Conservation (phyloP, 208 protist species). For the Strigomonas culicis region DNA sequence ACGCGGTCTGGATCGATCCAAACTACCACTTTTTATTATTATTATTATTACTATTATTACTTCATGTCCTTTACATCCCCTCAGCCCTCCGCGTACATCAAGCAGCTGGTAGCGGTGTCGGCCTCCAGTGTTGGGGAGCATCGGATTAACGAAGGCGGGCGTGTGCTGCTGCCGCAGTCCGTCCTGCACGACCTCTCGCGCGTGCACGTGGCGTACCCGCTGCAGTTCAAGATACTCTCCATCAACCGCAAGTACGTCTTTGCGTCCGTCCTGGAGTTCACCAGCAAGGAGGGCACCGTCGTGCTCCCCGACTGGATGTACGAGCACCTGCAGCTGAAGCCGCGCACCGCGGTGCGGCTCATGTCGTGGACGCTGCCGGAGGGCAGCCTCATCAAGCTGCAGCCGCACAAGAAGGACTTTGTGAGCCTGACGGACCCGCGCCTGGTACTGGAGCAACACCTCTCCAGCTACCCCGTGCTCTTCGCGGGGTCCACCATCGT, state of each 20-base stretch:
- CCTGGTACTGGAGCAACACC: constrained; percentile 88
- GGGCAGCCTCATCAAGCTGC: constrained; percentile 90
- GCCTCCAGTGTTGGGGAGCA: constrained; percentile 30
- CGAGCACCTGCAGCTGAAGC: constrained; percentile 64
- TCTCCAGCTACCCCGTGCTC: constrained; percentile 89
- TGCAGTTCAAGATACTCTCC: constrained; percentile 88
- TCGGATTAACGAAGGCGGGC: constrained; percentile 70
- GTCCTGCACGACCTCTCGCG: constrained; percentile 68
- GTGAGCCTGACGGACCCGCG: constrained; percentile 92
- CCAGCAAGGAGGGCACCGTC: constrained; percentile 78
- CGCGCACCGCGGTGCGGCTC: constrained; percentile 58
- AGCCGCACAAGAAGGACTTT: constrained; percentile 88
- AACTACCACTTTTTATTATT: not conserved
- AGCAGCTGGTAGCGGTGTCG: constrained; percentile 23
- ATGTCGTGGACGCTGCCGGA: constrained; percentile 69
- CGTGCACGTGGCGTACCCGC: constrained; percentile 86
- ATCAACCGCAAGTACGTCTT: constrained; percentile 34
- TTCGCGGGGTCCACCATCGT: constrained; percentile 89
- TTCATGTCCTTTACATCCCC: too few species aligned
- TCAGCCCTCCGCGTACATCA: constrained; percentile 15
- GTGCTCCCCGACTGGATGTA: constrained; percentile 95
- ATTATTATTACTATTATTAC: not conserved
- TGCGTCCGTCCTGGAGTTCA: constrained; percentile 93
- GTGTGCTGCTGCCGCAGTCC: constrained; percentile 82
- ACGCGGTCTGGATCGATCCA: too few species aligned